Evolutionary conservation across 805 yeast genomes (phyloP).

Genomic region (Wickerhamomyces hampshirensis): DNA sequence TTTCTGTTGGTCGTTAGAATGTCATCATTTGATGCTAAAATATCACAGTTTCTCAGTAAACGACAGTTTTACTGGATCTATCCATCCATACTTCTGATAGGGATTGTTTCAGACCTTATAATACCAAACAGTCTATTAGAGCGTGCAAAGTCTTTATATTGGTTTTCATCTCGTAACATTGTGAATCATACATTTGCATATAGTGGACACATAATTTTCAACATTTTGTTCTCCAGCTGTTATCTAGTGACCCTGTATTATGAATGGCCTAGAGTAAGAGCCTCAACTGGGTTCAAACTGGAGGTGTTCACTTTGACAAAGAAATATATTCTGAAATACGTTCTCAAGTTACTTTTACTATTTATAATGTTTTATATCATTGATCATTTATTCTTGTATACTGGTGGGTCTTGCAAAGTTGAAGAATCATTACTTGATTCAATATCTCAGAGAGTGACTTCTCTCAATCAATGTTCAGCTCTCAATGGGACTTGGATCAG

Average conservation of each 20-base stretch:
- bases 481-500: conserved; percentile 21
- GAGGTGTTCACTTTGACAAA: not conserved
- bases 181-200: conserved; percentile 12
- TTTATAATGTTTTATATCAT: conserved; percentile 9
- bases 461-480: conserved; percentile 6
- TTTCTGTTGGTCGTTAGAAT: not conserved
- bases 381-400: conserved; percentile 10
- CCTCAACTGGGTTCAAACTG: not conserved
- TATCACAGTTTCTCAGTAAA: conserved; percentile 1
- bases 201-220: conserved; percentile 9
- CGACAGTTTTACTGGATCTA: conserved; percentile 5
- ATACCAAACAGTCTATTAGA: not conserved
- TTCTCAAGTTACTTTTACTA: conserved; percentile 3
- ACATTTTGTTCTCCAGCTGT: not conserved
- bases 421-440: not conserved
- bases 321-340: conserved; percentile 5
- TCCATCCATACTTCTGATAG: conserved; percentile 5
- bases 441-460: not conserved
- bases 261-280: not conserved
- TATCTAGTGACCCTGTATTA: not conserved
- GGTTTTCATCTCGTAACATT: conserved; percentile 12
- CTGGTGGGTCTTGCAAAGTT: conserved; percentile 14
- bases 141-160: conserved; percentile 3
- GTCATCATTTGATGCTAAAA: not conserved
- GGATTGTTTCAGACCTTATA: not conserved